Conservation (phyloP, 148 eudicot species). For the Heliamphora exappendiculata region DNA sequence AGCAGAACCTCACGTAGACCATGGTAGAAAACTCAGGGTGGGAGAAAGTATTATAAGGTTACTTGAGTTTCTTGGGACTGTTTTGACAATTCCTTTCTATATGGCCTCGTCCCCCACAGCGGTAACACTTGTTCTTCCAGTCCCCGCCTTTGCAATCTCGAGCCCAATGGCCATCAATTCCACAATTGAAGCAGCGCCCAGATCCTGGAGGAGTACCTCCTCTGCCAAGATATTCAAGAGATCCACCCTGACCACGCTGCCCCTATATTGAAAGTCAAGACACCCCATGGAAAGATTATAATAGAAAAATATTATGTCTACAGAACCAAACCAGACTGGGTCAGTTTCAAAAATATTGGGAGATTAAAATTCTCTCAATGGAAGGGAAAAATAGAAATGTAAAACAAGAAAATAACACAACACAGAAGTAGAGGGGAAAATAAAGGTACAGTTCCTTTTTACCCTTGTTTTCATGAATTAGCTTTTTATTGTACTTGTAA, state of each 20-base stretch:
- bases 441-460: no score
- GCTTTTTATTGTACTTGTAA: no score
- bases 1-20: no score
- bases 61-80: slow-evolving; percentile 59
- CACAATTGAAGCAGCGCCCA: slow-evolving; percentile 92
- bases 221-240: slow-evolving; percentile 59
- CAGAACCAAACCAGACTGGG: no score
- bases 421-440: no score
- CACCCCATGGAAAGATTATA: no score
- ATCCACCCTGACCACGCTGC: slow-evolving; percentile 62
- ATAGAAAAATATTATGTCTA: no score
- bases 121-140: slow-evolving; percentile 81
- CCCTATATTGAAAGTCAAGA: slow-evolving; percentile 21
- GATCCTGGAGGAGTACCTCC: slow-evolving; percentile 92
- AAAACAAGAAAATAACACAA: not conserved
- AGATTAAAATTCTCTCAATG: not conserved
- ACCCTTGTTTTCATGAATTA: no score
- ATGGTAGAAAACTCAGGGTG: not conserved
- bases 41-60: not conserved
- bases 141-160: slow-evolving; percentile 90
- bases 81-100: slow-evolving; percentile 64
- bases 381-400: not conserved
- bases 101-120: slow-evolving; percentile 77
- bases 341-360: not conserved
- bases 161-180: slow-evolving; percentile 97